These are phyloP conservation scores for Paramecium caudatum DNA, from an alignment of 73 alveolate species.

Conservation along the genomic window DNA sequence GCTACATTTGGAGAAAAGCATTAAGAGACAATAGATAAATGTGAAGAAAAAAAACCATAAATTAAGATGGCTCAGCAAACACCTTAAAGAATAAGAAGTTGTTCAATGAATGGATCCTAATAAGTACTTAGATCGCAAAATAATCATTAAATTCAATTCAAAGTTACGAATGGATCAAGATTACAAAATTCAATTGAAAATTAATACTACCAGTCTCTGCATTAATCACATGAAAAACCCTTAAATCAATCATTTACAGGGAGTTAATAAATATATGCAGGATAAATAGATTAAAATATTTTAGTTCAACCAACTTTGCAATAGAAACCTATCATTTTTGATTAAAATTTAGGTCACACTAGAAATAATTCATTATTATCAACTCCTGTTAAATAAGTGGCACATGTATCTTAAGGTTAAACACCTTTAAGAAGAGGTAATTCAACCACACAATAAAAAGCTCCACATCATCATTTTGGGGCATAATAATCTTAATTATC, in stretches of 20 bases:
- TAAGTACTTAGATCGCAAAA: not conserved
- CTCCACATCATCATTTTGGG: not conserved
- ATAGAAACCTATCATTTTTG: not conserved
- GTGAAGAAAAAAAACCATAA: not conserved
- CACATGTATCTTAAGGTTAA: slow-evolving; percentile 29
- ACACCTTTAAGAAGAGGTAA: slow-evolving; percentile 51
- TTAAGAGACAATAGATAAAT: not conserved
- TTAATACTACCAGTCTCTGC: not conserved
- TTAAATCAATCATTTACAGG: not conserved
- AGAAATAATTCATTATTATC: not conserved
- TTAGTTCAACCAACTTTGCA: slow-evolving; percentile 8
- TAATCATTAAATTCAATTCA: not conserved
- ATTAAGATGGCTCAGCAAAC: not conserved
- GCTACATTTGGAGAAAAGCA: slow-evolving; percentile 48
- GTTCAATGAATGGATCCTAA: slow-evolving; percentile 12
- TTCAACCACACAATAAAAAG: not conserved
- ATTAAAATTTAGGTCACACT: not conserved
- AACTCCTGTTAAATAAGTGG: slow-evolving; percentile 38
- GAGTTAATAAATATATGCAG: not conserved
- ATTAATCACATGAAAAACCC: slow-evolving; percentile 35
- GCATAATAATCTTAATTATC: not conserved
- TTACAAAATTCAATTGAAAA: not conserved
- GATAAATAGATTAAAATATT: not conserved
- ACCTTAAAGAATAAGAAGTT: slow-evolving; percentile 32
- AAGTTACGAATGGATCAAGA: slow-evolving; percentile 42